These are phyloP conservation scores for Candida morakotiae DNA, from an alignment of 805 yeast species.

Conservation along the genomic window DNA sequence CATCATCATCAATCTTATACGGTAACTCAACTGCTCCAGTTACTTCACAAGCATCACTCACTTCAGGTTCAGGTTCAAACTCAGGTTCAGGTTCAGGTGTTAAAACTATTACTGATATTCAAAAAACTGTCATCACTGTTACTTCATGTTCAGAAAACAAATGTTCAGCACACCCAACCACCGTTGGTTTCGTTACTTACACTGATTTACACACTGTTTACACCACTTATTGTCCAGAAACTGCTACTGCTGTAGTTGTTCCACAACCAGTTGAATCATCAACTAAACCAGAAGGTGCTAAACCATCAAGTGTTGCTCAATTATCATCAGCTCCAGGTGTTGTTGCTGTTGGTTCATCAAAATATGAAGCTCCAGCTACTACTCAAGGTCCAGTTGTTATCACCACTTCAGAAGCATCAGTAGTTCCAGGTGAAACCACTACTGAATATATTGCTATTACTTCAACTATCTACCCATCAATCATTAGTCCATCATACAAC, in stretches of 20 bases:
- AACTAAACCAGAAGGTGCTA: neutral
- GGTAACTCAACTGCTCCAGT: conserved; percentile 5
- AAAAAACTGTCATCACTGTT: conserved; percentile 27
- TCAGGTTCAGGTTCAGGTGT: conserved; percentile 10
- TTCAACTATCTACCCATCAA: conserved; percentile 4
- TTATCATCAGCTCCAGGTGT: conserved; percentile 1
- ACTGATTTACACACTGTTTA: conserved; percentile 17
- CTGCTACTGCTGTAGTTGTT: conserved; percentile 6
- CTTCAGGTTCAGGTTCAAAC: conserved; percentile 1
- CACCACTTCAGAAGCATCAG: conserved; percentile 5
- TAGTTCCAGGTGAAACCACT: neutral
- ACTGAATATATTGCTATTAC: conserved; percentile 5
- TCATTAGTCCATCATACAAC: conserved; percentile 4
- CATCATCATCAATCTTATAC: conserved; percentile 4
- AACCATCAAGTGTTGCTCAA: neutral
- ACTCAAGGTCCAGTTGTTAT: conserved; percentile 5
- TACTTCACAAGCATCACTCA: neutral
- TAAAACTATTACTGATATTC: conserved; percentile 17
- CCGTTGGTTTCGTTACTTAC: conserved; percentile 25
- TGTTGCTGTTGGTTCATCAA: conserved; percentile 4
- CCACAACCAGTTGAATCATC: conserved; percentile 1
- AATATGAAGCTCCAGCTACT: conserved; percentile 2
- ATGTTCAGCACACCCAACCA: conserved; percentile 29
- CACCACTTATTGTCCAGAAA: conserved; percentile 22
- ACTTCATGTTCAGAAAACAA: conserved; percentile 33